These are phyloP conservation scores for Paecilomyces formosus DNA, from an alignment of 2,329 filamentous ascomycete species.

Conservation along the genomic window DNA sequence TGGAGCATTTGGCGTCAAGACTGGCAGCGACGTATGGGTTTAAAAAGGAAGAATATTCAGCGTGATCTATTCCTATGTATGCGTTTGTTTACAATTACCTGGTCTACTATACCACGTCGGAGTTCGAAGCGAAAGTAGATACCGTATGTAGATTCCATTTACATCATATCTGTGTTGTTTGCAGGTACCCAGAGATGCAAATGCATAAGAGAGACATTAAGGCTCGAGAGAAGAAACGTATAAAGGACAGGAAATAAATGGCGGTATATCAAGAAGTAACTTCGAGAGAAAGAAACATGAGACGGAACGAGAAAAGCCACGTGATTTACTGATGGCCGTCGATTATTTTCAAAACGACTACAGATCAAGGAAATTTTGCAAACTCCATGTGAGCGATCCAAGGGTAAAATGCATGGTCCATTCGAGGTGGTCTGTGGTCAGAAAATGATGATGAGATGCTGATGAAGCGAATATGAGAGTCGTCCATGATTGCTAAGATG, in stretches of 20 bases:
- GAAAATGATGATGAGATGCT: not conserved
- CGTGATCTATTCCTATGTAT: not conserved
- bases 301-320: not conserved
- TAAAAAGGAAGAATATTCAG: conserved; percentile 12
- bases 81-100: not conserved
- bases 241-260: not conserved
- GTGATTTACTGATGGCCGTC: not conserved
- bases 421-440: not conserved
- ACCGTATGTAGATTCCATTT: not conserved
- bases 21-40: conserved; percentile 53
- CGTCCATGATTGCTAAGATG: conserved; percentile 16
- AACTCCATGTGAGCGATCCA: not conserved
- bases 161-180: not conserved
- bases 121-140: not conserved
- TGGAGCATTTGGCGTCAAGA: conserved; percentile 51
- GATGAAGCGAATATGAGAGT: conserved; percentile 5
- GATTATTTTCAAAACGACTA: conserved; percentile 8
- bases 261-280: not conserved
- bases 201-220: not conserved
- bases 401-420: not conserved
- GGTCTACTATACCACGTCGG: not conserved
- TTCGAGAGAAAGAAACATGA: not conserved
- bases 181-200: not conserved
- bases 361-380: conserved; percentile 8
- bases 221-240: not conserved